Evolutionary conservation across 2,329 filamentous ascomycete genomes (phyloP).

Genomic region (Xylariaceae sp.): DNA sequence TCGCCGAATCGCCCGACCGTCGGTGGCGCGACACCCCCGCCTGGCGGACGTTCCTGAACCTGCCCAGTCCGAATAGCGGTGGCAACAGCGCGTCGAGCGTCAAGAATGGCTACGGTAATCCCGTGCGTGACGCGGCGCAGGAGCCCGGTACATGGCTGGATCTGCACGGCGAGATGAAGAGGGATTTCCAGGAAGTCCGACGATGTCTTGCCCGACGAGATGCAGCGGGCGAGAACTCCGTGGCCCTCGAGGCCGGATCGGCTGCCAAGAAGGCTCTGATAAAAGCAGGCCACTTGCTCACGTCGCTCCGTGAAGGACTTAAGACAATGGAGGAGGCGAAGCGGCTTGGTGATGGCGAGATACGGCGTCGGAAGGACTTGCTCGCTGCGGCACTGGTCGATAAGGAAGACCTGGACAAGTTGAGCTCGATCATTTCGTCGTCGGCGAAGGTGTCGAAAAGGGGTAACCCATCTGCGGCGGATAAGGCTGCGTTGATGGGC

Average conservation of each 20-base stretch:
- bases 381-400: constrained; percentile 66
- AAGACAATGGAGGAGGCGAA: constrained; percentile 49
- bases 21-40: constrained; percentile 68
- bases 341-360: constrained; percentile 66
- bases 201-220: constrained; percentile 64
- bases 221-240: constrained; percentile 45
- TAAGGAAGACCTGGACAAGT: constrained; percentile 67
- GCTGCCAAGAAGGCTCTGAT: constrained; percentile 71
- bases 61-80: constrained; percentile 50
- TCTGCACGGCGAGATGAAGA: constrained; percentile 67
- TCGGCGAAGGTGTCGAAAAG: constrained; percentile 41
- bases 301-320: constrained; percentile 61
- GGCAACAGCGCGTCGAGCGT: constrained; percentile 46
- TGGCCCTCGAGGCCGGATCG: constrained; percentile 57
- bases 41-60: constrained; percentile 69
- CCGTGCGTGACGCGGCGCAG: constrained; percentile 37
- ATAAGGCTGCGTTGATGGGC: constrained; percentile 48
- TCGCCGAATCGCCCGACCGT: constrained; percentile 67
- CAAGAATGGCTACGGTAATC: constrained; percentile 35
- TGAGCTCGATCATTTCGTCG: constrained; percentile 51
- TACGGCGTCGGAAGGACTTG: constrained; percentile 65
- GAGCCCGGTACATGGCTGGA: constrained; percentile 72
- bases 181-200: constrained; percentile 61
- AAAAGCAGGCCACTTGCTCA: constrained; percentile 59
- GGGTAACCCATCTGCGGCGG: constrained; percentile 43